phyloP scores from a whole-genome alignment of 257 asterid species.

The Solanum neorickii region DNA sequence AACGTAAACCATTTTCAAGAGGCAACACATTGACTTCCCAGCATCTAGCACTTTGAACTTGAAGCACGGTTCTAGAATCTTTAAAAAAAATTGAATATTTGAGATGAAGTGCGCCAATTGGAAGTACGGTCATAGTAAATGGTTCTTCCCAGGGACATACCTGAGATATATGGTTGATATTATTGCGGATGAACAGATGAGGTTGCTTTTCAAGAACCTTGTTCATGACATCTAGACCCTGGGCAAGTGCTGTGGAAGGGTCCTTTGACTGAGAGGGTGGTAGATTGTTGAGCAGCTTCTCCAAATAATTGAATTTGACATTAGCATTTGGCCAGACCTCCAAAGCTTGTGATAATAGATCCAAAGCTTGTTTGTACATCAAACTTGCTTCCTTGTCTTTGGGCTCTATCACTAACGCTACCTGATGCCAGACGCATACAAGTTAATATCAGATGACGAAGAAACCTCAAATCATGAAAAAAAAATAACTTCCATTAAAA shows the following conservation, averaged over 20 bases:
- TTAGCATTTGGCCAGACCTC: constrained; percentile 99
- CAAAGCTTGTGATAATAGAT: constrained; percentile 90
- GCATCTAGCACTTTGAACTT: constrained; percentile 97
- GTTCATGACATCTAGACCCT: constrained; percentile 98
- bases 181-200: constrained; percentile 89
- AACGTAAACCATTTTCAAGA: constrained; percentile 80
- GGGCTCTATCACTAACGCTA: constrained; percentile 94
- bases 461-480: neutral
- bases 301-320: constrained; percentile 95
- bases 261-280: constrained; percentile 98
- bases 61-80: constrained; percentile 99
- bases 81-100: constrained; percentile 5
- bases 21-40: constrained; percentile 87
- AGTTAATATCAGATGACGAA: neutral
- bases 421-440: constrained; percentile 30
- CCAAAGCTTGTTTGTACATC: constrained; percentile 97
- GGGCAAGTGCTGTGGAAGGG: constrained; percentile 95
- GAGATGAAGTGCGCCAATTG: neutral
- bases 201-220: constrained; percentile 96
- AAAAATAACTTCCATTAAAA: neutral
- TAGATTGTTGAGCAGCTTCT: constrained; percentile 87
- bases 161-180: constrained; percentile 83
- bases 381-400: constrained; percentile 97
- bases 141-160: constrained; percentile 30
- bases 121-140: neutral